Base-by-base conservation (phyloP, 306 rosid genomes). In the Echinosophora koreensis region DNA sequence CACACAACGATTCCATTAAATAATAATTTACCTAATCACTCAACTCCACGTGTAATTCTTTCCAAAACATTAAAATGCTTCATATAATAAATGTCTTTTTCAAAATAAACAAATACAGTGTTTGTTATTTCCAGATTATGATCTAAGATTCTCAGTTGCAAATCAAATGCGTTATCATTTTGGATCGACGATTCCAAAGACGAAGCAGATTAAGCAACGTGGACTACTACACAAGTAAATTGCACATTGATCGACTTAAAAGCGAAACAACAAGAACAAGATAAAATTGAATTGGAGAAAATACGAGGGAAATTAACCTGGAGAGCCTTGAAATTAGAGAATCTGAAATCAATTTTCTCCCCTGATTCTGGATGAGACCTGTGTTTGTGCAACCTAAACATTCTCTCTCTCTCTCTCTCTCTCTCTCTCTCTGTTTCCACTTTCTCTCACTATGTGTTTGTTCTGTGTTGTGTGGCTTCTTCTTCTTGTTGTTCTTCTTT, bases 311-410 rank as follows among this genome's bases (percentile, higher is more conserved):
- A 47, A 8, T 1, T 18, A 55, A 87, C 94, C 91, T 89, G 87
- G 11, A 84, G 80, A 0, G 88, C 88, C 34, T 89, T 79, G 44
- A 89, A 85, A 68, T 87, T 69, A n/a, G 94, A 87, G 77, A 89
- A 78, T 66, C 81, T 87, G 86, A 87, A 87, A 59, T 89, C 89
- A n/a, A 83, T 46, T 80, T 58, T 75, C 3, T 84, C 86, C n/a
- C 70, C 88, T 11, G 97, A 89, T 82, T 89, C 92, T 13, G 83
- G 37, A 6, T 74, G 37, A 6, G 76, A 64, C 83, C 83, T 84
- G 72, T 80, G 79, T 86, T 85, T 95, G 58, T 90, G 95, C 63
- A 95, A 22, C 88, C 92, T 86, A 70, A 95, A 90, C 98, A 95
- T 95, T 74, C 62, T 67, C 49, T 14, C 42, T 63, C 75, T 52